These are phyloP conservation scores for Sextonia rubra DNA, from an alignment of 164 flowering plant genomes.

Conservation along the genomic window DNA sequence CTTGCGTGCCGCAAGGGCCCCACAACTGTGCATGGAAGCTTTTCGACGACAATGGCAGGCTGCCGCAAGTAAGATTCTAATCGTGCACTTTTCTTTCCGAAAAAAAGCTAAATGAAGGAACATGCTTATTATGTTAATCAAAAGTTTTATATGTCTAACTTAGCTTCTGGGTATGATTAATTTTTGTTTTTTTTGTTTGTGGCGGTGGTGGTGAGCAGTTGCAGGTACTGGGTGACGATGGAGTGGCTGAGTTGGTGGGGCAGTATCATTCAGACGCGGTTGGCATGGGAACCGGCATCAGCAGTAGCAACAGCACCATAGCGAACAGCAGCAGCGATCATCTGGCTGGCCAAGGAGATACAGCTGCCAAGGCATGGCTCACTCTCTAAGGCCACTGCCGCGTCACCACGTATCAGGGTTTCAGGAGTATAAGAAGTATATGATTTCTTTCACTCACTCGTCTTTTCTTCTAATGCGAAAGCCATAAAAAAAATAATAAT, in stretches of 20 bases:
- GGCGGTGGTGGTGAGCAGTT: neutral
- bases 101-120: too few species aligned
- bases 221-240: neutral
- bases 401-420: too few species aligned
- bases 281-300: neutral
- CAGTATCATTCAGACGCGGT: neutral
- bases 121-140: too few species aligned
- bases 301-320: neutral
- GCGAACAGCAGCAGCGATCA: neutral
- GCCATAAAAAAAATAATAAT: too few species aligned
- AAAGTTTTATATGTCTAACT: too few species aligned
- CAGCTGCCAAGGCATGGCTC: neutral
- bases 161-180: too few species aligned
- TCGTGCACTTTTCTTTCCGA: too few species aligned
- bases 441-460: too few species aligned
- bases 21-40: neutral
- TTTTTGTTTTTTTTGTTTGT: neutral
- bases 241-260: neutral
- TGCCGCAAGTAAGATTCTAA: neutral
- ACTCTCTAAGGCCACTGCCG: neutral
- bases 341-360: too few species aligned
- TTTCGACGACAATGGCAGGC: neutral
- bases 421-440: too few species aligned
- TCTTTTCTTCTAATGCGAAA: too few species aligned
- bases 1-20: neutral